Evolutionary conservation across 1,139 yeast species (phyloP).

Genomic region (Hansenula lynferdii): DNA sequence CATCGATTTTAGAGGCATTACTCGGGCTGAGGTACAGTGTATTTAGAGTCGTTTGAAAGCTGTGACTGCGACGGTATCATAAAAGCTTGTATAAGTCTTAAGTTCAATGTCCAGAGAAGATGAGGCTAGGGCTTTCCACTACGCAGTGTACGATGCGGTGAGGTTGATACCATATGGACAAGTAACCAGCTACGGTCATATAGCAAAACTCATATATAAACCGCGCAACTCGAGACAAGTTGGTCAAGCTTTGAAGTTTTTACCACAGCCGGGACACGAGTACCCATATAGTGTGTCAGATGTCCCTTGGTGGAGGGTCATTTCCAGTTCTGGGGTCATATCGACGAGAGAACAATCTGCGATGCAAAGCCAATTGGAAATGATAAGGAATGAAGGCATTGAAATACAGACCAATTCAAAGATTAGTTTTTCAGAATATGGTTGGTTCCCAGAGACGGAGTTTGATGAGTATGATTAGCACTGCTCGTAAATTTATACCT

Average conservation of each 20-base stretch:
- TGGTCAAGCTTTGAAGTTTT: conserved; percentile 60
- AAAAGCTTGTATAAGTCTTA: no score
- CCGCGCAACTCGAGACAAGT: conserved; percentile 74
- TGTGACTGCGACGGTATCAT: no score
- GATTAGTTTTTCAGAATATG: conserved; percentile 41
- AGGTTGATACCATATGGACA: conserved; percentile 55
- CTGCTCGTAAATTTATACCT: no score
- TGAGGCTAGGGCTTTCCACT: conserved; percentile 47
- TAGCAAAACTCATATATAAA: conserved; percentile 55
- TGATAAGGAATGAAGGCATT: conserved; percentile 46
- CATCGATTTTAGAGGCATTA: no score
- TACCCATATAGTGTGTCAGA: conserved; percentile 26
- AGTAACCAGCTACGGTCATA: conserved; percentile 68
- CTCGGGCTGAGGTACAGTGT: no score
- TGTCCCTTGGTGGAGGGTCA: conserved; percentile 83
- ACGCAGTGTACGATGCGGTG: conserved; percentile 54
- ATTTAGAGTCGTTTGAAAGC: no score
- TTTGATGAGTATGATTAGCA: conserved; percentile 20
- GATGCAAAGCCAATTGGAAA: conserved; percentile 46
- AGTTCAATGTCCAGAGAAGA: conserved; percentile 37
- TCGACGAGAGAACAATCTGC: conserved; percentile 44
- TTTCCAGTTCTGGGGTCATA: conserved; percentile 56
- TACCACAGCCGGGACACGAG: conserved; percentile 24
- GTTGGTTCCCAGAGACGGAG: conserved; percentile 60
- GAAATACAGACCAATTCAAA: conserved; percentile 32